Evolutionary conservation across 768 basidiomycete species (phyloP).

Genomic region (Hypholoma sublateritium): DNA sequence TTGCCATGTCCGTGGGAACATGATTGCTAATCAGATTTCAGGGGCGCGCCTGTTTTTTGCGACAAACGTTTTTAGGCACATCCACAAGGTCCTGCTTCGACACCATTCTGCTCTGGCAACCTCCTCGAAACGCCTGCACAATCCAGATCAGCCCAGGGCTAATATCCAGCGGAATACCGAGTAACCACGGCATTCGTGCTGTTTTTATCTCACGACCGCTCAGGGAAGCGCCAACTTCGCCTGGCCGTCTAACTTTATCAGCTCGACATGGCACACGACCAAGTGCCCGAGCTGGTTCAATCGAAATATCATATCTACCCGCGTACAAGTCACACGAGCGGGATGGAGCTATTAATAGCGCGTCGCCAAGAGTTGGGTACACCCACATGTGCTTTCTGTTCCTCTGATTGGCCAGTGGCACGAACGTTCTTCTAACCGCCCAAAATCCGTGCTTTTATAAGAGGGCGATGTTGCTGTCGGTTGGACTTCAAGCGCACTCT

Average conservation of each 20-base stretch:
- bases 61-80: slow-evolving; percentile 3
- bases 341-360: neutral
- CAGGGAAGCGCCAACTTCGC: too few relatives aligned
- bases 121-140: too few relatives aligned
- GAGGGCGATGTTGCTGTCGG: neutral
- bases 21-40: neutral
- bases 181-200: too few relatives aligned
- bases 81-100: too few relatives aligned
- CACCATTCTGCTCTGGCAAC: too few relatives aligned
- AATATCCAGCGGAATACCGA: too few relatives aligned
- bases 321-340: neutral
- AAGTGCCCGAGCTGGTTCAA: neutral
- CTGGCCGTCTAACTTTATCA: neutral
- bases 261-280: slow-evolving; percentile 1
- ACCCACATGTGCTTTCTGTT: neutral
- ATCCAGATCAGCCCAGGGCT: too few relatives aligned
- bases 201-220: too few relatives aligned
- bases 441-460: neutral
- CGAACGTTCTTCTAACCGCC: slow-evolving; percentile 1
- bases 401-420: slow-evolving; percentile 2
- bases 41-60: neutral
- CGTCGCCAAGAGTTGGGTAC: neutral
- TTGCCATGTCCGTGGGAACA: neutral
- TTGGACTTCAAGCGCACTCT: slow-evolving; percentile 1
- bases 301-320: neutral